Percentiles rank a stretch among this genome's conserved stretches.
Conservation (phyloP, 169 alveolate species). For the Plasmodium adleri region DNA sequence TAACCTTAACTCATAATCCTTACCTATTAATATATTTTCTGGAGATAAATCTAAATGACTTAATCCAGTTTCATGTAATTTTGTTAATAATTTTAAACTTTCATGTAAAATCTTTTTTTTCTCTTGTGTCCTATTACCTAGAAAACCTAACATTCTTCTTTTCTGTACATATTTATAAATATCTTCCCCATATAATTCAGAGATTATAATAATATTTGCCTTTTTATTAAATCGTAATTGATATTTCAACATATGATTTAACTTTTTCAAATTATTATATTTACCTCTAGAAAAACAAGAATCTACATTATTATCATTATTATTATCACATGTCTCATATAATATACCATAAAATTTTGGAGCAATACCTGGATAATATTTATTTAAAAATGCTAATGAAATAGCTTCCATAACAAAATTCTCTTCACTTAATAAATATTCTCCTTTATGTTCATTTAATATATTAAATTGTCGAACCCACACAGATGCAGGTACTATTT, state of each 20-base stretch:
- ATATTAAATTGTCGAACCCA: conserved; percentile 84
- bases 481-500: conserved; percentile 81
- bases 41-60: conserved; percentile 88
- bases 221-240: conserved; percentile 56
- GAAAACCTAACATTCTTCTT: conserved; percentile 3
- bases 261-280: conserved; percentile 41
- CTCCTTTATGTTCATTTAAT: conserved; percentile 83
- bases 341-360: conserved; percentile 82
- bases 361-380: conserved; percentile 76
- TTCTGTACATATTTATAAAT: conserved; percentile 77
- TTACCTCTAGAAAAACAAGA: not conserved
- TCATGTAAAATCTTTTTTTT: conserved; percentile 44
- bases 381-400: conserved; percentile 81
- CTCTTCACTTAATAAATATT: conserved; percentile 86
- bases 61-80: conserved; percentile 83
- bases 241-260: conserved; percentile 31
- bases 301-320: not conserved
- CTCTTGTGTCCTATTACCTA: too few relatives aligned
- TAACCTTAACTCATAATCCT: conserved; percentile 77
- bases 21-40: conserved; percentile 84
- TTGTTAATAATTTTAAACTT: conserved; percentile 71
- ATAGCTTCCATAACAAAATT: conserved; percentile 89
- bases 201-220: conserved; percentile 79
- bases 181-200: conserved; percentile 82
- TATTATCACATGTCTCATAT: conserved; percentile 64